phyloP scores from a whole-genome alignment of 2,329 filamentous ascomycete genomes.

The Thelonectria rubi region DNA sequence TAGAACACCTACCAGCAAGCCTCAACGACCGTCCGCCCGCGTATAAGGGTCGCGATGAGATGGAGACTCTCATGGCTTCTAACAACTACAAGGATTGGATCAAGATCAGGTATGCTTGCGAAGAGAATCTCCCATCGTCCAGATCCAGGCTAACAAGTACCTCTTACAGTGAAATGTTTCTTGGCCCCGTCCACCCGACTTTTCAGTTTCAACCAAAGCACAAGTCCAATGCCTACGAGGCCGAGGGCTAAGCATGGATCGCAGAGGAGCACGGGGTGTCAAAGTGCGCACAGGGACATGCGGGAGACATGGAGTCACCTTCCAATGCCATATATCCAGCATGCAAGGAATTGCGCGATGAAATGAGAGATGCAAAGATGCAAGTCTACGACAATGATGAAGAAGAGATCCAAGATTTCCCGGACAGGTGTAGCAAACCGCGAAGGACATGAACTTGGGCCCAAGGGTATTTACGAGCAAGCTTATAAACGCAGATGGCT shows the following conservation, averaged over 20 bases:
- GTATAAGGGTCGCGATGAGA: conserved; percentile 83
- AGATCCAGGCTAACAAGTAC: conserved; percentile 25
- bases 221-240: conserved; percentile 91
- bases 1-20: conserved; percentile 87
- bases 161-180: conserved; percentile 86
- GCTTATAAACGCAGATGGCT: neutral
- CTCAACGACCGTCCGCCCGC: conserved; percentile 90
- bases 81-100: conserved; percentile 97
- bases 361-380: neutral
- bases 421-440: neutral
- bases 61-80: conserved; percentile 93
- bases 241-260: conserved; percentile 65
- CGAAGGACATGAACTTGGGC: neutral
- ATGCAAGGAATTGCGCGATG: neutral
- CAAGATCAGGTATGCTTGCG: conserved; percentile 83
- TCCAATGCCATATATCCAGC: neutral
- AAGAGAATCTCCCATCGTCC: neutral
- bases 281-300: neutral
- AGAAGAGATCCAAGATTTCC: neutral
- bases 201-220: conserved; percentile 98
- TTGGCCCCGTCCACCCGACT: conserved; percentile 86
- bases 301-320: neutral
- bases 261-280: neutral
- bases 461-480: neutral
- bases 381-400: neutral